Percentiles rank a stretch among this genome's conserved stretches.
These are phyloP conservation scores for Knufia petricola DNA, from an alignment of 2,329 filamentous ascomycete genomes.

Conservation along the genomic window DNA sequence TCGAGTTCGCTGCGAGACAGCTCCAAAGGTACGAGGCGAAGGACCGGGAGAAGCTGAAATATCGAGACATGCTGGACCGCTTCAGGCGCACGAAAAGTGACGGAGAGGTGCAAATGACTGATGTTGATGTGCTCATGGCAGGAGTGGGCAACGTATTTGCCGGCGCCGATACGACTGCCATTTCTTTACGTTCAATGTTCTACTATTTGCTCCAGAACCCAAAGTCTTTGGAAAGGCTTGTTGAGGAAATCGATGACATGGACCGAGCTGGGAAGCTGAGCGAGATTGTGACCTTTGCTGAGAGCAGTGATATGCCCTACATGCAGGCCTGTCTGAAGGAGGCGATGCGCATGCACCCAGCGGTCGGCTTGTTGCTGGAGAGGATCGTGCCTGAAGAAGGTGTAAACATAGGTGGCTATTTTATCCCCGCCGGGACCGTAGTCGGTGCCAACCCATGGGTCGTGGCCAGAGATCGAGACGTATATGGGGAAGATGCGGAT, in stretches of 20 bases:
- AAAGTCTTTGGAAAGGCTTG: slow-evolving; percentile 9
- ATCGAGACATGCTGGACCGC: slow-evolving; percentile 5
- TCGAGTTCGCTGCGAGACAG: slow-evolving; percentile 15
- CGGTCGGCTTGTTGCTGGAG: slow-evolving; percentile 61
- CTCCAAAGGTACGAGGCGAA: slow-evolving; percentile 11
- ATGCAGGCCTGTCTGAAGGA: slow-evolving; percentile 19
- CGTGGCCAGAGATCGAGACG: slow-evolving; percentile 47
- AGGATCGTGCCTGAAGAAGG: slow-evolving; percentile 57
- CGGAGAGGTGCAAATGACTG: slow-evolving; percentile 4
- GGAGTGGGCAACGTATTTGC: slow-evolving; percentile 15
- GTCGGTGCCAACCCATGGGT: slow-evolving; percentile 68
- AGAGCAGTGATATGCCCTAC: slow-evolving; percentile 15
- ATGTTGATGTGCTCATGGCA: slow-evolving; percentile 12
- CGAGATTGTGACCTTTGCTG: slow-evolving; percentile 12
- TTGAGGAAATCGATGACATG: slow-evolving; percentile 14
- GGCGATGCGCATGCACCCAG: slow-evolving; percentile 45
- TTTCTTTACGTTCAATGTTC: slow-evolving; percentile 14
- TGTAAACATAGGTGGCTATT: slow-evolving; percentile 55
- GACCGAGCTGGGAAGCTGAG: slow-evolving; percentile 12
- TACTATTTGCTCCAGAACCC: slow-evolving; percentile 41
- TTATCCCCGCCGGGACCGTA: slow-evolving; percentile 58
- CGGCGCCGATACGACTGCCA: slow-evolving; percentile 18
- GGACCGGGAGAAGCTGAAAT: slow-evolving; percentile 6
- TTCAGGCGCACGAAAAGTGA: slow-evolving; percentile 6
- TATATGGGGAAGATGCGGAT: slow-evolving; percentile 26